Evolutionary conservation across 306 rosid genomes (phyloP), one percentile per base, ranked within the genome.

Genomic region (Cicer yamashitae): DNA sequence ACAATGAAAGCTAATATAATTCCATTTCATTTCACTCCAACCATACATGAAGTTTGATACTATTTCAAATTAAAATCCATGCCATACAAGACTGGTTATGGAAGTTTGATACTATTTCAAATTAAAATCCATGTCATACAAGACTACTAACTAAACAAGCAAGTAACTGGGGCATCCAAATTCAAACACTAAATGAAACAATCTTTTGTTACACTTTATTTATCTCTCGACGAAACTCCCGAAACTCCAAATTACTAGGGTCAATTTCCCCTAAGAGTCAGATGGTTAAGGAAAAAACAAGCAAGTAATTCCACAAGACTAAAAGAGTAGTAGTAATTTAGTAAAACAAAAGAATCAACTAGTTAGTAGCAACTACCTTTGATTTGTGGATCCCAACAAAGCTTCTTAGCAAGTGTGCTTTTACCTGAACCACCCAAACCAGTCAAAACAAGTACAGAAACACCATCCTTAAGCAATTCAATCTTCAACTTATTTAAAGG

Each of bases 351-450:
- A 6, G 14, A 59, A 30, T 11, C 40, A 38, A 50, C 14, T 37
- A 15, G 10, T 4, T 2, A 14, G 25, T 4, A 50, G 46, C 0
- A 38, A 60, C 11, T 85, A 88, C 93, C 90, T 85, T 7, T 57
- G 47, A 85, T 79, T 38, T 87, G 70, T 4, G 70, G 9, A 18
- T 88, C 84, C 77, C 78, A 86, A 58, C 89, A 90, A 6, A 90
- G 82, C 77, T 54, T 67, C 30, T 56, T 80, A 7, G 88, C 96
- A 73, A 90, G 39, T 2, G 96, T 86, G 11, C 87, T 83, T 64
- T 90, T 88, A 44, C 93, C 93, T 0, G 80, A 86, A 10, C 93
- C 96, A 10, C 82, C 88, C 18, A 86, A 78, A 41, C 86, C 93
- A 61, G 86, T 88, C 76, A 90, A 57, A 20, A 88, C 71, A 0